phyloP scores from a whole-genome alignment of 192 early-diverging fungal species.

The Umbelopsis vinacea region DNA sequence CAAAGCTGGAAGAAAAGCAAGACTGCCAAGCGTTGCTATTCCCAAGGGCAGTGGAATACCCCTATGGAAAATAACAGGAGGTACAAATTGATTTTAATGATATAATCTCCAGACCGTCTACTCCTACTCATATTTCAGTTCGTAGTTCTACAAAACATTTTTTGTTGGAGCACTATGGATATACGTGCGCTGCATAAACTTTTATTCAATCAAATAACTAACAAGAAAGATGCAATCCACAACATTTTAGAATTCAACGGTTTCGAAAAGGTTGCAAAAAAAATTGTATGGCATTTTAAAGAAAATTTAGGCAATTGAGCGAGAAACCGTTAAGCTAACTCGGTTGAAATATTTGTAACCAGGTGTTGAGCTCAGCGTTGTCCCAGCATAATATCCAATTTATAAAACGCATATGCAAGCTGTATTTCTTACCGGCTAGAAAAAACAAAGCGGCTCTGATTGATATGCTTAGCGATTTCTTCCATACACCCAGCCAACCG shows the following conservation, averaged over 20 bases:
- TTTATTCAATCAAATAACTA: background rate
- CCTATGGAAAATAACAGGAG: background rate
- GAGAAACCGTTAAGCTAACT: too few species aligned
- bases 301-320: too few species aligned
- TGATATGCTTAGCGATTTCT: background rate
- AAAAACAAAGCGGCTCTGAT: background rate
- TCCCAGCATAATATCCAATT: background rate
- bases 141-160: background rate
- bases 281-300: background rate
- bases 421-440: background rate
- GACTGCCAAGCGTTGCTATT: background rate
- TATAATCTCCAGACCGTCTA: too few species aligned
- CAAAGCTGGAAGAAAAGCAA: background rate
- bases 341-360: too few species aligned
- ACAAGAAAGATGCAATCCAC: background rate
- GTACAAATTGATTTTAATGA: background rate
- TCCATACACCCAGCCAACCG: background rate
- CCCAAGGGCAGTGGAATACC: background rate
- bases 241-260: constrained; percentile 1
- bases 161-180: too few species aligned
- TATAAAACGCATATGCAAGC: background rate
- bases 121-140: background rate
- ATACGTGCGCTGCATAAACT: background rate
- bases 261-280: background rate
- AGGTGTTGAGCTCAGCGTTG: background rate